Evolutionary conservation across 2,329 filamentous ascomycete species (phyloP), one percentile per base, ranked within the genome.

Genomic region (Pyricularia grisea): DNA sequence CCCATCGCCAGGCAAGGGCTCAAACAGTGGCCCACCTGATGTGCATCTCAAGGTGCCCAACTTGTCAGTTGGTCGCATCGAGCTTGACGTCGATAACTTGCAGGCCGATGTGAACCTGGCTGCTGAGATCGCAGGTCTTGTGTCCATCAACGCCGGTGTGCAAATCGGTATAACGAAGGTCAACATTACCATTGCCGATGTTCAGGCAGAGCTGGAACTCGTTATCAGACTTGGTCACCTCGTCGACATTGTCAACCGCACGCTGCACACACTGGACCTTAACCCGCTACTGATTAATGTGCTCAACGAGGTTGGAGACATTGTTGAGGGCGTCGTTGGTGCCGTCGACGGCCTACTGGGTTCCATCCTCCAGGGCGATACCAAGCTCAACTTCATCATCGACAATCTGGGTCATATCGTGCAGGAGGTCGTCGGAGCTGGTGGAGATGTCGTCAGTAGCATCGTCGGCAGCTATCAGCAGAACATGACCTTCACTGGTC

Each of bases 391-490:
- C 71, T 87, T 87, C 78, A 71, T 87, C 58, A 80, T 89, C 70
- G 86, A 88, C 74, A 88, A 88, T 72, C 79, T 88, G 2, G 87
- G 87, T 50, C 88, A 88, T 72, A 88, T 89, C 71, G 84, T 89
- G 1, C 85, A 88, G 73, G 83, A 88, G 72, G 84, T 87, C 0
- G 79, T 79, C 0, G 83, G 82, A 27, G 77, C 76, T 1, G 83
- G 80, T 0, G 81, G 79, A 3, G 77, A 77, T 33, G 73, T 80
- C 1, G 76, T 86, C 0, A 82, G 80, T 69, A 79, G 77, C 25
- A 87, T 89, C 70, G 84, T 88, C 7, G 87, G 87, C 67, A 84
- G 87, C 73, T 89, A 82, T 75, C 74, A 82, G 73, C 78, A 79
- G 69, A 88, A 88, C 76, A 88, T 89, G 86, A 88, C 85, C 1